A percentile compares a stretch with the other conserved stretches of the same genome.
phyloP scores from a whole-genome alignment of 306 rosid species.

The Vigna hirtella region DNA sequence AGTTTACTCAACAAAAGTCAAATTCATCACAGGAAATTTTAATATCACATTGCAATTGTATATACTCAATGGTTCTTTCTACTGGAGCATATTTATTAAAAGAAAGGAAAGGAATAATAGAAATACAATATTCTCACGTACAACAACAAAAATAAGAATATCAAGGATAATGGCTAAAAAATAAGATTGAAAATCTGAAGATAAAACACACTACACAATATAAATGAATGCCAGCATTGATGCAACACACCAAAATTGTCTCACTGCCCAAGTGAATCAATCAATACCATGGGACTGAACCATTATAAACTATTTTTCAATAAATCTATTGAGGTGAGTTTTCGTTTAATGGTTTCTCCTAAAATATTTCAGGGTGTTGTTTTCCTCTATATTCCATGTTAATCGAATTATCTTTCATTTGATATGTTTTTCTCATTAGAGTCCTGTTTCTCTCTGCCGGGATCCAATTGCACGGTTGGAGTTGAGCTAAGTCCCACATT shows the following conservation, averaged over 20 bases:
- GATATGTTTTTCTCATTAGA: constrained; percentile 23
- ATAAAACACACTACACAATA: not conserved
- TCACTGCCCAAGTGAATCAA: not conserved
- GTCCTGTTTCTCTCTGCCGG: not conserved
- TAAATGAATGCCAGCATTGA: constrained; percentile 19
- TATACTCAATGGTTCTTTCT: not conserved
- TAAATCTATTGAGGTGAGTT: not conserved
- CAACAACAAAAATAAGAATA: not conserved
- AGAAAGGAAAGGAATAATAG: not conserved
- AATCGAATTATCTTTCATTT: constrained; percentile 13
- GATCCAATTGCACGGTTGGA: not conserved
- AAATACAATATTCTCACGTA: constrained; percentile 1
- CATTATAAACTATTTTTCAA: not conserved
- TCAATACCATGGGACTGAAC: not conserved
- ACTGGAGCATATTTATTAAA: not conserved
- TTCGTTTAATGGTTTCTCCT: constrained; percentile 13
- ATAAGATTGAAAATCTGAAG: constrained; percentile 20
- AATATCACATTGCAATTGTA: not conserved
- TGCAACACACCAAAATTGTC: not conserved
- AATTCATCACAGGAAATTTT: not conserved
- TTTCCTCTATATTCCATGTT: constrained; percentile 6
- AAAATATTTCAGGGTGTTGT: not conserved
- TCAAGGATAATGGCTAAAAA: not conserved
- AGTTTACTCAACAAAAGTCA: constrained; percentile 35
- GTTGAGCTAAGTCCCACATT: not conserved